A percentile compares a stretch with the other conserved stretches of the same genome.
Conservation (phyloP, 2,329 filamentous ascomycete species). For the Dendryphion nanum region DNA sequence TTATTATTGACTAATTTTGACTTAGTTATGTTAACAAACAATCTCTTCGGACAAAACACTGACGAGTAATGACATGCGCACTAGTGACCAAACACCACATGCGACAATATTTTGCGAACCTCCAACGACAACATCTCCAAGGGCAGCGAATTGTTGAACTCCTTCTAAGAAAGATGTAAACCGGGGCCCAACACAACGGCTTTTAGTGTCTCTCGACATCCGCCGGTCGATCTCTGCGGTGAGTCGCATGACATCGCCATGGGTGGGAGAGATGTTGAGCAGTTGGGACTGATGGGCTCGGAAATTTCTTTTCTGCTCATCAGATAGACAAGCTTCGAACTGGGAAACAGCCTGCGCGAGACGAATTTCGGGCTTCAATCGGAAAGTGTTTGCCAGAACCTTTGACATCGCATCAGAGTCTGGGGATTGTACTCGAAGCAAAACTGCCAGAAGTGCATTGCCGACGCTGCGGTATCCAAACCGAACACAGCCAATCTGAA, state of each 20-base stretch:
- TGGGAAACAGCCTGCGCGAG: slow-evolving; percentile 11
- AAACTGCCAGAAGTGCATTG: no score
- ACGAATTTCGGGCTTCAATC: slow-evolving; percentile 12
- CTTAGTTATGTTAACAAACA: no score
- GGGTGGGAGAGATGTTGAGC: neutral
- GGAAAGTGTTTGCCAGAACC: slow-evolving; percentile 4
- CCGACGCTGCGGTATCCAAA: no score
- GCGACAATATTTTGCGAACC: slow-evolving; percentile 48
- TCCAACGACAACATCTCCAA: slow-evolving; percentile 45
- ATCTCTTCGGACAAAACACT: slow-evolving; percentile 12
- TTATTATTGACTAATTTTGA: slow-evolving; percentile 32
- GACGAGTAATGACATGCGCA: slow-evolving; percentile 44
- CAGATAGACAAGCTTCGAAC: slow-evolving; percentile 10
- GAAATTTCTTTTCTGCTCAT: slow-evolving; percentile 9
- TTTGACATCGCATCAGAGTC: slow-evolving; percentile 7
- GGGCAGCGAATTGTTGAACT: slow-evolving; percentile 44
- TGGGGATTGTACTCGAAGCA: no score
- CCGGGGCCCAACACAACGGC: slow-evolving; percentile 26
- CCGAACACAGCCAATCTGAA: no score
- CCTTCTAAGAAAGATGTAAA: slow-evolving; percentile 42
- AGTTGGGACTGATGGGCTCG: neutral
- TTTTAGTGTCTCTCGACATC: neutral
- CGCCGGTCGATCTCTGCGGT: neutral
- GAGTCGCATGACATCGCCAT: neutral
- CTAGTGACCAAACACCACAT: slow-evolving; percentile 46